Evolutionary conservation across 2,329 filamentous ascomycete genomes (phyloP).

Genomic region (Purpureocillium takamizusanense): DNA sequence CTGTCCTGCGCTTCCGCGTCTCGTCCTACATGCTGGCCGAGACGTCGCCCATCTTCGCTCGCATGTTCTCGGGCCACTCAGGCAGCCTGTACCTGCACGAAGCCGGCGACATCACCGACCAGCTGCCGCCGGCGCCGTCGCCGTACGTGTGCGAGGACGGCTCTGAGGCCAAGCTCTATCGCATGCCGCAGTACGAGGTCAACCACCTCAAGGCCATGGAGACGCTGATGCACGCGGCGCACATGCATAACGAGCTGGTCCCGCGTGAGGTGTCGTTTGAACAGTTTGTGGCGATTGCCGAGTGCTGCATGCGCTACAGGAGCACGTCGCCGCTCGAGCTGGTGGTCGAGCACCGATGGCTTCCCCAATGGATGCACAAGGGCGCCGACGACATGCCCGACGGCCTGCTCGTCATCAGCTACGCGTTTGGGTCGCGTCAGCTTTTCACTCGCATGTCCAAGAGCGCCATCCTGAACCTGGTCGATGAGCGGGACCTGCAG

Average conservation of each 20-base stretch:
- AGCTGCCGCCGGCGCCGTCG: constrained; percentile 24
- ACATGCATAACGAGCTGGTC: constrained; percentile 37
- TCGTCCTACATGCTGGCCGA: constrained; percentile 41
- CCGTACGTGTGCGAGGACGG: constrained; percentile 32
- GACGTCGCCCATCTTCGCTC: constrained; percentile 41
- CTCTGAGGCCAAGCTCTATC: constrained; percentile 34
- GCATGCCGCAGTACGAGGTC: constrained; percentile 42
- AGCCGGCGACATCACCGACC: constrained; percentile 23
- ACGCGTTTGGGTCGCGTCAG: constrained; percentile 38
- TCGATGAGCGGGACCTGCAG: constrained; percentile 32
- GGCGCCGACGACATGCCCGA: constrained; percentile 39
- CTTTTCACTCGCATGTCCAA: constrained; percentile 42
- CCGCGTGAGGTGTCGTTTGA: constrained; percentile 37
- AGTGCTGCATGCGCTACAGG: constrained; percentile 39
- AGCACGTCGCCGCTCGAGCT: constrained; percentile 42
- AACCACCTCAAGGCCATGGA: constrained; percentile 32
- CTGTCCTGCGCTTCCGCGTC: constrained; percentile 39
- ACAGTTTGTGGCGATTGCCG: constrained; percentile 42
- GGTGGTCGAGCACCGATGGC: constrained; percentile 40
- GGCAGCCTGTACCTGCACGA: constrained; percentile 22
- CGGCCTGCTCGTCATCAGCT: constrained; percentile 42
- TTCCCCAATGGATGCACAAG: constrained; percentile 41
- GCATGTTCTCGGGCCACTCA: constrained; percentile 30
- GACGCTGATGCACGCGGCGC: constrained; percentile 40
- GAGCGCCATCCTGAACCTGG: constrained; percentile 35